Base-by-base conservation (phyloP, 345 rosid species). In the Populus deltoides region DNA sequence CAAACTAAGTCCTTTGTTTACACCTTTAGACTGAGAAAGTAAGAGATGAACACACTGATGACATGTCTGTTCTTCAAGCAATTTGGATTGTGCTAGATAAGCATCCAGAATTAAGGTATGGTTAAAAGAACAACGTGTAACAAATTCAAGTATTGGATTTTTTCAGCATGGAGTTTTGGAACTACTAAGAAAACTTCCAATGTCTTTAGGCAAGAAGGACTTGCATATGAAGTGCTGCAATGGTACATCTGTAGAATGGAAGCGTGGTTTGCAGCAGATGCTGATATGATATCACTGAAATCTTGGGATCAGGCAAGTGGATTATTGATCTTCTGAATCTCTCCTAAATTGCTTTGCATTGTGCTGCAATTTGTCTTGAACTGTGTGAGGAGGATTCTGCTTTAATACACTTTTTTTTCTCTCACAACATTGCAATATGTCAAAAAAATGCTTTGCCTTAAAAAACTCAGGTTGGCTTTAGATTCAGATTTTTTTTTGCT, bases 261-360 rank as follows among this genome's bases (percentile, higher is more conserved):
- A 85, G 98, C 97, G 39, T 93, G 98, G 98, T 93, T 93, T 89
- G 94, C 98, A 20, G 92, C 90, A 68, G 98, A 93, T 85, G 94
- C 94, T 1, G 95, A 93, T 84, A 82, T 88, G 89, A 93, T 93
- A 74, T 93, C 98, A 17, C 85, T 92, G 36, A 92, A 89, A 87
- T 86, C 85, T 72, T 93, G 98, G 98, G 98, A 93, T 89, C 94
- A 92, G 97, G 98, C 81, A 86, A 89, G 90, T 78, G 38, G 62
- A 78, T 9, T 12, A 9, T 75, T 41, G 1, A 33, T 74, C 7
- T 47, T 61, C 33, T 57, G 45, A 29, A 39, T 13, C 59, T 68
- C 73, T 53, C 25, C 1, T 35, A 7, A 45, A 49, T 8, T 55
- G 36, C 8, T 33, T 29, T 31, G 11, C 24, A 20, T 66, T 66